phyloP scores from a whole-genome alignment of 208 protist species.

The Borovskyia barvae region DNA sequence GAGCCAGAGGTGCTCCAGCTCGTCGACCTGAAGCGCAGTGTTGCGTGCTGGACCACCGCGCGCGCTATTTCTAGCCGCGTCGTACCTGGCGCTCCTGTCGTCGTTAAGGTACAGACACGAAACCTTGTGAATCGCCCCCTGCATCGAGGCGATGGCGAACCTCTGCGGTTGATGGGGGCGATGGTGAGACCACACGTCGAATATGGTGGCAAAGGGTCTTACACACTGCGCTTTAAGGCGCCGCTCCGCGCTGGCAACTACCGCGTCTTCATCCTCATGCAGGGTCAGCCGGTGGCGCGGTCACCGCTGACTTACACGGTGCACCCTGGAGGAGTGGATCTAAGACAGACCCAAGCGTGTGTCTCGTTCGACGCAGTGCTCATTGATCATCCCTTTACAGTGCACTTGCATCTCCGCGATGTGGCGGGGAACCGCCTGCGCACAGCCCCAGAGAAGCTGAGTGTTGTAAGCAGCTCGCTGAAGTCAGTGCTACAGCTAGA shows the following conservation, averaged over 20 bases:
- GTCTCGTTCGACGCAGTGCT: conserved; percentile 56
- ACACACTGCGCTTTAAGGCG: conserved; percentile 41
- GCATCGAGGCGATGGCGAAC: conserved; percentile 16
- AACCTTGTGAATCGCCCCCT: conserved; percentile 39
- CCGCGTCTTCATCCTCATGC: conserved; percentile 52
- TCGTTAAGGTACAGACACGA: conserved; percentile 23
- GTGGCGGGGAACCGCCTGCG: conserved; percentile 44
- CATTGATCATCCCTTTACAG: conserved; percentile 46
- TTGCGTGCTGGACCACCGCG: conserved; percentile 62
- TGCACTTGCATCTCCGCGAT: conserved; percentile 44
- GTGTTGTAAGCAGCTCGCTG: conserved; percentile 7
- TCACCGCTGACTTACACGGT: conserved; percentile 62
- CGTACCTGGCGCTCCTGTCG: conserved; percentile 10
- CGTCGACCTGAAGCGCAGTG: conserved; percentile 38
- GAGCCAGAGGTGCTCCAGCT: conserved; percentile 32
- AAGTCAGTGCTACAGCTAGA: conserved; percentile 13
- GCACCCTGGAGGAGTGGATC: conserved; percentile 25
- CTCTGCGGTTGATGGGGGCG: conserved; percentile 42
- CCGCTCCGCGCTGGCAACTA: conserved; percentile 42
- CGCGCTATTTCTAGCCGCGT: conserved; percentile 18
- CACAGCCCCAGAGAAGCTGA: not conserved
- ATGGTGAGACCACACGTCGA: conserved; percentile 12
- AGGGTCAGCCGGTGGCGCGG: conserved; percentile 62
- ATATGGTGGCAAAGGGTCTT: conserved; percentile 30
- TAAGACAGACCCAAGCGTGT: conserved; percentile 31